Evolutionary conservation across 2,329 filamentous ascomycete genomes (phyloP).

Genomic region (Colletotrichum melonis): DNA sequence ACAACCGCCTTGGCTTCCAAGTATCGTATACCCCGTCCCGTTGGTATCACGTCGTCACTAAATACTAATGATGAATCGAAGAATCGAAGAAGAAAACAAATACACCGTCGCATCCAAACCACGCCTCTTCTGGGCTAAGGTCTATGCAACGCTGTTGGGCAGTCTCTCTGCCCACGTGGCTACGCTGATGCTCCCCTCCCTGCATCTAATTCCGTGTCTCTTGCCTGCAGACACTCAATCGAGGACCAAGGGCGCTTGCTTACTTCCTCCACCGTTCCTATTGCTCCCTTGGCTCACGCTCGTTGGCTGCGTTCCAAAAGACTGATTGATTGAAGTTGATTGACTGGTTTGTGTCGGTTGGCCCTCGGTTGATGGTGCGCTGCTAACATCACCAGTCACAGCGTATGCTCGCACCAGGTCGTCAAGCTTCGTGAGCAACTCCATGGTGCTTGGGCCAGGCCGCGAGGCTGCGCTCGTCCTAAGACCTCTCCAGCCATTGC

Average conservation of each 20-base stretch:
- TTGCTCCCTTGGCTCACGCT: slow-evolving; percentile 28
- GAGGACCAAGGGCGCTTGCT: slow-evolving; percentile 32
- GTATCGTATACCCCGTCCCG: slow-evolving; percentile 16
- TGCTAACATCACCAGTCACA: slow-evolving; percentile 38
- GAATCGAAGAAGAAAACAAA: neutral
- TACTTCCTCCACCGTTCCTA: slow-evolving; percentile 26
- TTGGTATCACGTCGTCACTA: slow-evolving; percentile 1
- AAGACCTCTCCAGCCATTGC: slow-evolving; percentile 60
- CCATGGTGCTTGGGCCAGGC: slow-evolving; percentile 53
- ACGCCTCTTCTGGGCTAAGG: neutral
- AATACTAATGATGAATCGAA: neutral
- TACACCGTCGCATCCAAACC: neutral
- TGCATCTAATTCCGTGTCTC: neutral
- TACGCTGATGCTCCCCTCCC: neutral
- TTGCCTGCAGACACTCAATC: slow-evolving; percentile 12
- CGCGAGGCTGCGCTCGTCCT: slow-evolving; percentile 58
- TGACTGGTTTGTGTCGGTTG: slow-evolving; percentile 33
- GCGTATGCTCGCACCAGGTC: slow-evolving; percentile 54
- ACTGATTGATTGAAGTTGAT: slow-evolving; percentile 29
- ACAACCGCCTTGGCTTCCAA: neutral
- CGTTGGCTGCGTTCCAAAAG: slow-evolving; percentile 33
- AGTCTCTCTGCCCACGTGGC: neutral
- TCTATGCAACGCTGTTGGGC: neutral
- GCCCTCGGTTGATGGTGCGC: slow-evolving; percentile 25
- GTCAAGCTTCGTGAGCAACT: slow-evolving; percentile 61